These are phyloP conservation scores for Pseudopyricularia javanii DNA, from an alignment of 2,329 filamentous ascomycete species.

Conservation along the genomic window DNA sequence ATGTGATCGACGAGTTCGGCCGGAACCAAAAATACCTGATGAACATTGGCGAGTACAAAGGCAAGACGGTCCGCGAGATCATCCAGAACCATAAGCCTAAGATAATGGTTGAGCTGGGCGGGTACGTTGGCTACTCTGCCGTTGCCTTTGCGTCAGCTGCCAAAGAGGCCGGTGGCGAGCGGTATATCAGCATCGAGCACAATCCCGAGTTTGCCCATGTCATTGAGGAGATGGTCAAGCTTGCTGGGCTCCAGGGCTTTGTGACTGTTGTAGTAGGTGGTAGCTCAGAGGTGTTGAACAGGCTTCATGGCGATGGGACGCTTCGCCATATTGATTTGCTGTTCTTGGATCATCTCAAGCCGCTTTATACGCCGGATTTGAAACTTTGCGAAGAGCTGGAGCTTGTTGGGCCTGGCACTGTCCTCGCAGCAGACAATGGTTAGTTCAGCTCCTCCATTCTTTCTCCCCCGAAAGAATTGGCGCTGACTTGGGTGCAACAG, in stretches of 20 bases:
- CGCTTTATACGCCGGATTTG: constrained; percentile 60
- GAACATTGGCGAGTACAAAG: constrained; percentile 70
- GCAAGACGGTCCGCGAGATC: constrained; percentile 54
- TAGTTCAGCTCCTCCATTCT: constrained; percentile 5
- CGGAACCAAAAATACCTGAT: constrained; percentile 58
- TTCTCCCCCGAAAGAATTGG: no score
- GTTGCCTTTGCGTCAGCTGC: constrained; percentile 62
- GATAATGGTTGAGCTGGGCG: constrained; percentile 54
- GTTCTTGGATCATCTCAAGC: constrained; percentile 75
- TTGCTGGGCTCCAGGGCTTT: constrained; percentile 60
- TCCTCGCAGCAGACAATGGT: constrained; percentile 57
- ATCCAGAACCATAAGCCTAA: constrained; percentile 46
- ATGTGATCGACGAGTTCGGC: constrained; percentile 56
- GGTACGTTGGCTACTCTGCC: constrained; percentile 72
- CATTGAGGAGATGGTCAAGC: constrained; percentile 54
- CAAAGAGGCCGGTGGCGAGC: constrained; percentile 47
- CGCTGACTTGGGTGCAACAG: constrained; percentile 11
- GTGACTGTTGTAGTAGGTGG: constrained; percentile 61
- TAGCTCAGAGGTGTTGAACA: constrained; percentile 51
- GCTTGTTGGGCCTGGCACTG: constrained; percentile 48
- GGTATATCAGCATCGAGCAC: constrained; percentile 61
- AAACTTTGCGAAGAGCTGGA: constrained; percentile 64
- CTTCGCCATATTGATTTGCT: constrained; percentile 55
- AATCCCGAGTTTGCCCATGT: constrained; percentile 65
- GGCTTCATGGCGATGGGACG: constrained; percentile 39